Evolutionary conservation across 352 stramenopile genomes (phyloP).

Genomic region (Pythium sp.): DNA sequence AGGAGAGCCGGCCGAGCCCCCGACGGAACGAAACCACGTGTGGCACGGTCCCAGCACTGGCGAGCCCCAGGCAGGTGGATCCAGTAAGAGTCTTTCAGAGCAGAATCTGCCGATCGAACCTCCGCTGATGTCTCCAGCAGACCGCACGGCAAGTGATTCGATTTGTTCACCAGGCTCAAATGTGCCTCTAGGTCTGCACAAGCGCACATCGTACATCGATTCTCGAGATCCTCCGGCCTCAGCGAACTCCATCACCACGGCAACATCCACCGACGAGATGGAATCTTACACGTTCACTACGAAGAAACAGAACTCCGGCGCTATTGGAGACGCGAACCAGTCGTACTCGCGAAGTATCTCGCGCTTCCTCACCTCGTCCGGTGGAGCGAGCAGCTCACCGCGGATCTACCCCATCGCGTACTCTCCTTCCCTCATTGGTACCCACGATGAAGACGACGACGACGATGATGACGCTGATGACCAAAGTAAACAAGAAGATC

Average conservation of each 20-base stretch:
- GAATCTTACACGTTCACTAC: background rate
- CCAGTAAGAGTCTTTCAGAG: background rate
- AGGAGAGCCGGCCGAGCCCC: background rate
- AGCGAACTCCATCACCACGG: too few species aligned
- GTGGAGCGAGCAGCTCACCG: background rate
- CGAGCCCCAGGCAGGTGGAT: background rate
- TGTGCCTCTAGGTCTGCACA: background rate
- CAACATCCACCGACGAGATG: background rate
- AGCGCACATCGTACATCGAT: conserved; percentile 14
- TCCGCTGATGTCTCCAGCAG: background rate
- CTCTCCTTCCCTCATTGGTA: background rate
- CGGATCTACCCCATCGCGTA: conserved; percentile 2
- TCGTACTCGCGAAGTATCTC: conserved; percentile 4
- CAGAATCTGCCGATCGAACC: background rate
- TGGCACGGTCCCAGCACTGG: background rate
- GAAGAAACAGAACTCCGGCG: background rate
- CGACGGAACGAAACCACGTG: background rate
- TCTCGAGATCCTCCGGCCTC: background rate
- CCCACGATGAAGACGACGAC: background rate
- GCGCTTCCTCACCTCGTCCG: background rate
- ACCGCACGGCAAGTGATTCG: background rate
- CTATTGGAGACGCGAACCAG: background rate
- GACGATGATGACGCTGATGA: background rate
- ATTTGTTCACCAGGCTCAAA: background rate
- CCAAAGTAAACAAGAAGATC: background rate